Conservation (phyloP, 192 early-diverging fungal genomes). For the Dissophora ornata region DNA sequence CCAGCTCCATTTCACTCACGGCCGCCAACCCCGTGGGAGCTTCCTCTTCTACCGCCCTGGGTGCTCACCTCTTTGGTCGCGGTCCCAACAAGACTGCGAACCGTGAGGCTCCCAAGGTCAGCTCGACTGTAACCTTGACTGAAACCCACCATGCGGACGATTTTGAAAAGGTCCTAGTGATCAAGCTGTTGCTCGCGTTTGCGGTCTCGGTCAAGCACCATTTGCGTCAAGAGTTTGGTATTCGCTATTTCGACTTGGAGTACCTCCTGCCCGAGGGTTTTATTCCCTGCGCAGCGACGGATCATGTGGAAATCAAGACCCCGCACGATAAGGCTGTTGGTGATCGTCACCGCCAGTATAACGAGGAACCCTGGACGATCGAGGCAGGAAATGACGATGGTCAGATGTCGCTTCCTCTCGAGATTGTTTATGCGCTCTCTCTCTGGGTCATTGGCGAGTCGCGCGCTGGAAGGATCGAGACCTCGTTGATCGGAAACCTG, state of each 20-base stretch:
- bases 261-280: conserved; percentile 58
- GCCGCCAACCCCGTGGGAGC: conserved; percentile 11
- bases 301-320: conserved; percentile 35
- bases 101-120: conserved; percentile 4
- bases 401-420: conserved; percentile 53
- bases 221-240: conserved; percentile 65
- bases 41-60: background rate
- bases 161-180: conserved; percentile 57
- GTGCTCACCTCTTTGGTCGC: conserved; percentile 34
- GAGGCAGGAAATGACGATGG: conserved; percentile 41
- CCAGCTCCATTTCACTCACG: conserved; percentile 14
- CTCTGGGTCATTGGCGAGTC: conserved; percentile 50
- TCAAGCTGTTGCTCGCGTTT: conserved; percentile 59
- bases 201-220: conserved; percentile 61
- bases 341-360: conserved; percentile 47
- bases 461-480: conserved; percentile 45
- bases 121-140: conserved; percentile 15
- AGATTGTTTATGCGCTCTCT: conserved; percentile 49
- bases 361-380: conserved; percentile 34
- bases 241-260: conserved; percentile 64
- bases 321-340: conserved; percentile 25
- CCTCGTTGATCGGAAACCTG: conserved; percentile 33
- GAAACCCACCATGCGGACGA: conserved; percentile 36
- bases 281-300: conserved; percentile 37
- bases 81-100: background rate